Conservation (phyloP, 257 asterid species). For the Datura wrightii region DNA sequence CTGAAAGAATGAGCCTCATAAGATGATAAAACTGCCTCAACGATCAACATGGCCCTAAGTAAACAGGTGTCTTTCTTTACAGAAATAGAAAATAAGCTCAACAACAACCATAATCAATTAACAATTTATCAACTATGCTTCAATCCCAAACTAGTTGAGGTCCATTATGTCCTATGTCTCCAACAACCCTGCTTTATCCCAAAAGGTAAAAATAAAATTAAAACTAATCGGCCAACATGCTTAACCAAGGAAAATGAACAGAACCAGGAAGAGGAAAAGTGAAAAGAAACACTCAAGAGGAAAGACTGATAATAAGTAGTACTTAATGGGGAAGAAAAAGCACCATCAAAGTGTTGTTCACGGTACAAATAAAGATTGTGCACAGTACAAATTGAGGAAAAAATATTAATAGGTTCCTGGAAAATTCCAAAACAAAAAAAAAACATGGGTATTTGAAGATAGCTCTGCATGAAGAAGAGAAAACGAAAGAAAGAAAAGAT, state of each 20-base stretch:
- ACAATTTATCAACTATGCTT: background rate
- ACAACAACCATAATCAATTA: conserved; percentile 3
- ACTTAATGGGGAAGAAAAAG: background rate
- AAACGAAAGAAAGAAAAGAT: conserved; percentile 8
- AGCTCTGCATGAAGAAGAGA: conserved; percentile 13
- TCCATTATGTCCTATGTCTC: background rate
- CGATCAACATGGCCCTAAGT: background rate
- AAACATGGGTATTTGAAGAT: conserved; percentile 22
- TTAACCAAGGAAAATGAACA: background rate
- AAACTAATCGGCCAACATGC: background rate
- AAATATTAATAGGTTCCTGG: background rate
- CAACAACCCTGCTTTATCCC: background rate
- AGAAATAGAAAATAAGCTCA: background rate
- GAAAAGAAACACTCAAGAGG: background rate
- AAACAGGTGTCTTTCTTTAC: conserved; percentile 1
- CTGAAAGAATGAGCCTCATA: background rate
- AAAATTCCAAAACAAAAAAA: background rate
- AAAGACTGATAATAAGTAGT: background rate
- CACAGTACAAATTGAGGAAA: conserved; percentile 2
- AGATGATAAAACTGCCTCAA: background rate
- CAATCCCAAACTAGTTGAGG: background rate
- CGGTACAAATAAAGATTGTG: background rate
- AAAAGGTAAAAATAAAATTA: background rate
- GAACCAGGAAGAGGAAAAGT: background rate
- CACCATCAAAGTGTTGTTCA: background rate